Conservation (phyloP, 768 basidiomycete genomes). For the Lactifluus hygrophoroides region DNA sequence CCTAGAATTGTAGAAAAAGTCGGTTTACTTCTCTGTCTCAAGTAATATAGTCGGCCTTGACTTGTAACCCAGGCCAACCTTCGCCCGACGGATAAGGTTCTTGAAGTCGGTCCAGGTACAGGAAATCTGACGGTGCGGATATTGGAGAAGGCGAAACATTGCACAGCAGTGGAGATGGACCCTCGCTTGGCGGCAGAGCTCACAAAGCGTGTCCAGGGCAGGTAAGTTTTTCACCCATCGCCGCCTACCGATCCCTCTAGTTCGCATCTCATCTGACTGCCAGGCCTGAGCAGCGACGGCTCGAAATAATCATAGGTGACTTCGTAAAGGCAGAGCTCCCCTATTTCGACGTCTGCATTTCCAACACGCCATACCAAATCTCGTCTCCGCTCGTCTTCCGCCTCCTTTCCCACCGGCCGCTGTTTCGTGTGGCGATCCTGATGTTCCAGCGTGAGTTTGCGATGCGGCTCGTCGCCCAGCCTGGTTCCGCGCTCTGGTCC, state of each 20-base stretch:
- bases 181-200: slow-evolving; percentile 98
- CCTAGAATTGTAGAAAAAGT: slow-evolving; percentile 58
- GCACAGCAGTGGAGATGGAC: slow-evolving; percentile 95
- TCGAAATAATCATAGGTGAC: slow-evolving; percentile 93
- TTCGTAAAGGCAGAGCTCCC: slow-evolving; percentile 98
- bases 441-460: slow-evolving; percentile 99
- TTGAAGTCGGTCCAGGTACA: slow-evolving; percentile 97
- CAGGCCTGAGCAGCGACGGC: slow-evolving; percentile 91
- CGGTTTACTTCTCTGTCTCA: background rate
- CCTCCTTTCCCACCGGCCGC: slow-evolving; percentile 89
- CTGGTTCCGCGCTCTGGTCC: slow-evolving; percentile 84
- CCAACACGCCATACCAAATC: slow-evolving; percentile 98
- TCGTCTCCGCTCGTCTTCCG: slow-evolving; percentile 97
- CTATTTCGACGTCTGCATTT: slow-evolving; percentile 98
- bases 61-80: slow-evolving; percentile 62
- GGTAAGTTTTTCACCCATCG: slow-evolving; percentile 47
- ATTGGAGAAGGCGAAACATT: slow-evolving; percentile 85
- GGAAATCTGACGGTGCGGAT: slow-evolving; percentile 94
- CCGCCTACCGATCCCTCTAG: background rate
- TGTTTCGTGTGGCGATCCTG: slow-evolving; percentile 90
- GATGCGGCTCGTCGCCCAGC: slow-evolving; percentile 78
- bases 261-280: background rate
- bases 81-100: slow-evolving; percentile 88
- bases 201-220: slow-evolving; percentile 95
- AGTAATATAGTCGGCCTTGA: background rate